phyloP scores from a whole-genome alignment of 441 rosid species.

The Mallotus japonicus region DNA sequence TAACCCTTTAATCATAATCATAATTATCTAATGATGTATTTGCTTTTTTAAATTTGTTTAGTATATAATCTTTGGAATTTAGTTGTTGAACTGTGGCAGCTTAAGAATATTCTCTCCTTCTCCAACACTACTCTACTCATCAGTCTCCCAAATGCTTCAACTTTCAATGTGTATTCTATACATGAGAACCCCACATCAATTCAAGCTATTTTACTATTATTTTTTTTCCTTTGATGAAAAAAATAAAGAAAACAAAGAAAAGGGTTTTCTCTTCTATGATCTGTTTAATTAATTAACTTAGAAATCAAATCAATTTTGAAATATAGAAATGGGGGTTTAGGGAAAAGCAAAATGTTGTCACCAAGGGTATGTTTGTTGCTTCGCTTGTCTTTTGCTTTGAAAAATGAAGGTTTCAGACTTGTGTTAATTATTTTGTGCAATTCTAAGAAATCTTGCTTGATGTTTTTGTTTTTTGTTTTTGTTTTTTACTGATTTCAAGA shows the following conservation, averaged over 20 bases:
- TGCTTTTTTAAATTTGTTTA: slow-evolving; percentile 47
- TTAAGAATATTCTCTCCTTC: slow-evolving; percentile 83
- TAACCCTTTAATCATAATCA: slow-evolving; percentile 50
- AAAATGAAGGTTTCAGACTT: slow-evolving; percentile 5
- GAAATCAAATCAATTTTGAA: neutral
- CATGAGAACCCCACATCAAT: slow-evolving; percentile 18
- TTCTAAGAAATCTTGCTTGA: slow-evolving; percentile 15
- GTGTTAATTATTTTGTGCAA: slow-evolving; percentile 18
- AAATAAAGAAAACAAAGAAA: neutral
- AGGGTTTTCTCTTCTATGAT: neutral
- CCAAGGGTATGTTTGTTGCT: slow-evolving; percentile 56
- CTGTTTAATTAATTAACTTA: neutral
- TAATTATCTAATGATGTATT: slow-evolving; percentile 74
- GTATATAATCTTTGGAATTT: slow-evolving; percentile 57
- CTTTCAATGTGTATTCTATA: slow-evolving; percentile 35
- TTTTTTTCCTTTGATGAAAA: neutral
- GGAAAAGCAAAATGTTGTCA: slow-evolving; percentile 64
- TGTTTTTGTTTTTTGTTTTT: neutral
- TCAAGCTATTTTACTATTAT: neutral
- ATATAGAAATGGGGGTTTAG: slow-evolving; percentile 17
- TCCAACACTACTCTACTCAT: slow-evolving; percentile 37
- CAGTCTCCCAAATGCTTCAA: slow-evolving; percentile 30
- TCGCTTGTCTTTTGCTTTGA: slow-evolving; percentile 37
- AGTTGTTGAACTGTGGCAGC: slow-evolving; percentile 78
- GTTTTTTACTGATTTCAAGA: slow-evolving; percentile 18